Evolutionary conservation across 2,329 filamentous ascomycete species (phyloP).

Genomic region (Lasiodiplodia sp.): DNA sequence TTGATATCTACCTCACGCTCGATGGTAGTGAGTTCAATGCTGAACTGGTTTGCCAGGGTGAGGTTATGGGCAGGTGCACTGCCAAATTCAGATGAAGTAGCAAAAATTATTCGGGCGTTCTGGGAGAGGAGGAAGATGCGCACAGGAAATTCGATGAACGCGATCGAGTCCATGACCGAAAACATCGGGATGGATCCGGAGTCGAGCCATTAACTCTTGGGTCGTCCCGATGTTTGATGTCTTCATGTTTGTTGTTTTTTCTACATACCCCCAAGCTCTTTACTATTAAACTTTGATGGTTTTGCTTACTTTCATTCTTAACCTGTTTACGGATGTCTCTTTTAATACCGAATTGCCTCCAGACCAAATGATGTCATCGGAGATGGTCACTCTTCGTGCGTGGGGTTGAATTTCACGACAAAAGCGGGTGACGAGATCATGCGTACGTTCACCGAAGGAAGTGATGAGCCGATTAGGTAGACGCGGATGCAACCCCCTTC

Average conservation of each 20-base stretch:
- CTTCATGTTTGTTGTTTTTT: slow-evolving; percentile 25
- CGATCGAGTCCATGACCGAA: not conserved
- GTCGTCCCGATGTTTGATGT: not conserved
- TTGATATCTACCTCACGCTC: slow-evolving; percentile 81
- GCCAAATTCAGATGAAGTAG: slow-evolving; percentile 75
- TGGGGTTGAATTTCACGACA: not conserved
- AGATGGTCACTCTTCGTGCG: not conserved
- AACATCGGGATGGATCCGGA: slow-evolving; percentile 5
- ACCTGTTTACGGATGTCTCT: slow-evolving; percentile 8
- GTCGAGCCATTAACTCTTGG: not conserved
- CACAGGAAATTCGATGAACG: slow-evolving; percentile 1
- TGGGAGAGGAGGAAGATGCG: slow-evolving; percentile 15
- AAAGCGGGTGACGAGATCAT: slow-evolving; percentile 1
- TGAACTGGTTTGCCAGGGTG: slow-evolving; percentile 97
- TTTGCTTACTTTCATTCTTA: slow-evolving; percentile 5
- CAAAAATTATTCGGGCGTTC: not conserved
- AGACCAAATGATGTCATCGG: not conserved
- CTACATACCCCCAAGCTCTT: slow-evolving; percentile 27
- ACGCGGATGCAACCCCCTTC: slow-evolving; percentile 1
- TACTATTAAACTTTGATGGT: slow-evolving; percentile 7
- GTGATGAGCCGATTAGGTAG: slow-evolving; percentile 2
- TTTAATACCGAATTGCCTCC: not conserved
- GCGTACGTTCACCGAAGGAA: not conserved
- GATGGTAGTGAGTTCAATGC: slow-evolving; percentile 98
- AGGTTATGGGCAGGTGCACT: slow-evolving; percentile 97